A percentile compares a stretch with the other conserved stretches of the same genome.
Conservation (phyloP, 208 protist species). For the Porcisia hertigi region DNA sequence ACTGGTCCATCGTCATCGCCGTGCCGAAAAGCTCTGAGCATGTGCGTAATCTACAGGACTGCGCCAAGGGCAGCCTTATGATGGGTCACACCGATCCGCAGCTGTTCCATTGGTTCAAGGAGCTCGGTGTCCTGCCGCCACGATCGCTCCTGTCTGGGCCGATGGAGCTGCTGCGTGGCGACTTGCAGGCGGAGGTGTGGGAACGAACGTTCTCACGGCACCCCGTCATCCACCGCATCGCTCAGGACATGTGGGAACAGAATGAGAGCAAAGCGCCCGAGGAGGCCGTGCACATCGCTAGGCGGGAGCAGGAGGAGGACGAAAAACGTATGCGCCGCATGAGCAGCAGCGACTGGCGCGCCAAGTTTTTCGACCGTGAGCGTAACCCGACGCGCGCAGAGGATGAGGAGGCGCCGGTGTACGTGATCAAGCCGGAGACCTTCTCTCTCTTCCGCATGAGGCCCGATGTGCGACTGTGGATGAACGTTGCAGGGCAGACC, state of each 20-base stretch:
- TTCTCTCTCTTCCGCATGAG: slow-evolving; percentile 77
- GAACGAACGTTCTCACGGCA: slow-evolving; percentile 70
- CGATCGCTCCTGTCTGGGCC: slow-evolving; percentile 72
- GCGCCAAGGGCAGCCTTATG: slow-evolving; percentile 75
- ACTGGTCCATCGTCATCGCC: slow-evolving; percentile 68
- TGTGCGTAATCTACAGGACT: slow-evolving; percentile 70
- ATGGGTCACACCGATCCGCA: slow-evolving; percentile 88
- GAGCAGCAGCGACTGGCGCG: slow-evolving; percentile 88
- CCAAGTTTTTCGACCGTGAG: slow-evolving; percentile 83
- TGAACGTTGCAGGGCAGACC: slow-evolving; percentile 59
- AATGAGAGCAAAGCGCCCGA: slow-evolving; percentile 71
- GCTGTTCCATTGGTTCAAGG: slow-evolving; percentile 90
- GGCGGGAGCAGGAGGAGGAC: slow-evolving; percentile 79
- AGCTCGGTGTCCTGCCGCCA: slow-evolving; percentile 80
- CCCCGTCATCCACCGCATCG: slow-evolving; percentile 76
- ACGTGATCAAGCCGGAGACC: slow-evolving; percentile 84
- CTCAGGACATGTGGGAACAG: slow-evolving; percentile 85
- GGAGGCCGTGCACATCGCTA: slow-evolving; percentile 68
- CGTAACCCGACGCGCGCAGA: slow-evolving; percentile 79
- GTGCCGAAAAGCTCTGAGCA: slow-evolving; percentile 82
- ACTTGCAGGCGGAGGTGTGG: slow-evolving; percentile 80
- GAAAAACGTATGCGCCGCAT: slow-evolving; percentile 89
- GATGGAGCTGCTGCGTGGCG: slow-evolving; percentile 69
- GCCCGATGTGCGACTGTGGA: slow-evolving; percentile 80
- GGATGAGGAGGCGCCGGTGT: slow-evolving; percentile 81